phyloP scores from a whole-genome alignment of 495 filamentous ascomycete species.

The Hypoxylon rickii region DNA sequence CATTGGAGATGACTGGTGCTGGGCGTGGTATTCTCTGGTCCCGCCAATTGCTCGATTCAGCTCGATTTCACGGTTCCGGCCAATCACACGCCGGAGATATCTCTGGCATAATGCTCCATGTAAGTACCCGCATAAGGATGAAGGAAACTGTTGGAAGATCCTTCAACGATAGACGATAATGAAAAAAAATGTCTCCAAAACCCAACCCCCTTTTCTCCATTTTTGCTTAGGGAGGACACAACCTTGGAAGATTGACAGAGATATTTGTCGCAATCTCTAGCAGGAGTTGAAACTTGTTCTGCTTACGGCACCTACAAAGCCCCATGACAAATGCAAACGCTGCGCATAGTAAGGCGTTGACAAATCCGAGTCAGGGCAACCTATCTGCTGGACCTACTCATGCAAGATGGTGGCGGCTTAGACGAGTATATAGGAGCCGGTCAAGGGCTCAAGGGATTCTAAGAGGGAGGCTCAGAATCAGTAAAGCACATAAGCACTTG shows the following conservation, averaged over 20 bases:
- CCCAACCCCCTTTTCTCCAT: no score
- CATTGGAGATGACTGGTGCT: no score
- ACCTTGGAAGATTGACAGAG: neutral
- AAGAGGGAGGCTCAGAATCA: no score
- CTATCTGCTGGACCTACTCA: no score
- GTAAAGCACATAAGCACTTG: no score
- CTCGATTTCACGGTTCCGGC: neutral
- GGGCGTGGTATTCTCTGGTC: no score
- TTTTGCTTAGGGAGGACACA: no score
- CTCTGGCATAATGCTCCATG: neutral
- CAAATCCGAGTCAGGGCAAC: slow-evolving; percentile 11
- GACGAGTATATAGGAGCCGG: no score
- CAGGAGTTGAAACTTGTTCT: neutral
- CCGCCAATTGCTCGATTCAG: slow-evolving; percentile 27
- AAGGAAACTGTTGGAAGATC: neutral
- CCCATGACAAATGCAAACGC: slow-evolving; percentile 1
- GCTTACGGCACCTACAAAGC: neutral
- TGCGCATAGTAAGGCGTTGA: neutral
- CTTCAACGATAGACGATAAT: no score
- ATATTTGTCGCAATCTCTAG: neutral
- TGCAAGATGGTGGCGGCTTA: no score
- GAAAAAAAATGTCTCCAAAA: no score
- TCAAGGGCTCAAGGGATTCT: no score
- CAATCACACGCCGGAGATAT: slow-evolving; percentile 1
- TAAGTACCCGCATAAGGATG: neutral